Evolutionary conservation across 768 basidiomycete species (phyloP).

Genomic region (Boletus rubroflammeus): DNA sequence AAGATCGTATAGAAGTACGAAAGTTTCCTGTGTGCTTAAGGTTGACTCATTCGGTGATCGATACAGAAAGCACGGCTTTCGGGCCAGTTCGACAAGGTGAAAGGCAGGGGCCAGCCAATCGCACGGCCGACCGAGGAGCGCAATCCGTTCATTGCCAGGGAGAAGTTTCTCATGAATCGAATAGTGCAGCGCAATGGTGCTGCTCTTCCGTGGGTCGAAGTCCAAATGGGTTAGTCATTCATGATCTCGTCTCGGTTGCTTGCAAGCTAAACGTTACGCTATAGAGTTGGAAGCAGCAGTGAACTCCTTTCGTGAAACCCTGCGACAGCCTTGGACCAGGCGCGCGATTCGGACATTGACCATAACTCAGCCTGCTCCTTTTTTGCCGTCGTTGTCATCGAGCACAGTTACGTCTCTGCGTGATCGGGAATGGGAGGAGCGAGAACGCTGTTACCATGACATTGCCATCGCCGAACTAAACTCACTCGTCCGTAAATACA

Average conservation of each 20-base stretch:
- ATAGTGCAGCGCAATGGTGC: conserved; percentile 82
- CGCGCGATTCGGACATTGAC: conserved; percentile 63
- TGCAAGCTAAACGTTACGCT: not conserved
- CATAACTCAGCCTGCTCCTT: conserved; percentile 37
- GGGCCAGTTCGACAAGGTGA: conserved; percentile 69
- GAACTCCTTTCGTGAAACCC: conserved; percentile 56
- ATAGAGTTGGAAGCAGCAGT: conserved; percentile 66
- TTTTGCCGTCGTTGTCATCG: conserved; percentile 35
- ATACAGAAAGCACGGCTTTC: conserved; percentile 58
- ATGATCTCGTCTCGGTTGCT: not conserved
- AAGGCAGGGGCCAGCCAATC: conserved; percentile 61
- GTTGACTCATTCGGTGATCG: not conserved
- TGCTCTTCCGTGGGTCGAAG: conserved; percentile 82
- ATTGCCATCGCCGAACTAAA: conserved; percentile 70
- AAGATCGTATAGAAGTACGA: conserved; percentile 74
- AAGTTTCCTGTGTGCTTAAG: conserved; percentile 3
- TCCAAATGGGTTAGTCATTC: conserved; percentile 58
- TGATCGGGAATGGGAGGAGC: conserved; percentile 67
- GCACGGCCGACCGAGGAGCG: conserved; percentile 40
- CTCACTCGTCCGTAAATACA: conserved; percentile 72
- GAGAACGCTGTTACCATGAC: conserved; percentile 65
- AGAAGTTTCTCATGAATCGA: conserved; percentile 83
- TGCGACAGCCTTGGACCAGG: conserved; percentile 73
- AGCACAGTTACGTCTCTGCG: conserved; percentile 44
- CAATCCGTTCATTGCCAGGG: conserved; percentile 68